phyloP scores from a whole-genome alignment of 495 filamentous ascomycete species.

The Aspergillus leporis region DNA sequence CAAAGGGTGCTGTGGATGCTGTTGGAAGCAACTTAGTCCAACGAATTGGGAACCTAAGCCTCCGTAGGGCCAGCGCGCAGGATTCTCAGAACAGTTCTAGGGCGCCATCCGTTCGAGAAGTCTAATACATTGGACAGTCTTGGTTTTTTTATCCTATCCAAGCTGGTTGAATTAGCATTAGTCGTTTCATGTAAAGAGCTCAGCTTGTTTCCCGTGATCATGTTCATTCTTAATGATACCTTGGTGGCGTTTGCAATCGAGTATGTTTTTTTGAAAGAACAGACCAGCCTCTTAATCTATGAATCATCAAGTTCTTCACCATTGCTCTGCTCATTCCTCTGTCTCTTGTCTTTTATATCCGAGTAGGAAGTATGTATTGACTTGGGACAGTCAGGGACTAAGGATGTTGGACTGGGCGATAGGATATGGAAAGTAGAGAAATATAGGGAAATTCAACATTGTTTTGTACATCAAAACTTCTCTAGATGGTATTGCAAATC shows the following conservation, averaged over 20 bases:
- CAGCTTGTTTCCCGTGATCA: slow-evolving; percentile 6
- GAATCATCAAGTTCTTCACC: background rate
- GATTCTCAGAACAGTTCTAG: slow-evolving; percentile 29
- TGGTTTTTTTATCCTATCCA: background rate
- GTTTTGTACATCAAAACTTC: background rate
- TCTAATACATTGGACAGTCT: slow-evolving; percentile 23
- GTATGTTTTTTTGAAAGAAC: slow-evolving; percentile 1
- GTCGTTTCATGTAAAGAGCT: slow-evolving; percentile 8
- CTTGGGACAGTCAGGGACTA: background rate
- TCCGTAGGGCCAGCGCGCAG: slow-evolving; percentile 46
- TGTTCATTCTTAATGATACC: slow-evolving; percentile 17
- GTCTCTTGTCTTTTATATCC: background rate
- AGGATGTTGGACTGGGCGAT: no score
- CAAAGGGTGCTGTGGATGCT: slow-evolving; percentile 91
- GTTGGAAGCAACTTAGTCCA: slow-evolving; percentile 90
- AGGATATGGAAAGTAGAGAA: background rate
- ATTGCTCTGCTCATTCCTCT: no score
- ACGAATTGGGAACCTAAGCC: slow-evolving; percentile 76
- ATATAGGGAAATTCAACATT: background rate
- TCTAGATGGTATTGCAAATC: background rate
- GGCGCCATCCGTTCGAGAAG: slow-evolving; percentile 40
- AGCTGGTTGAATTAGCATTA: background rate
- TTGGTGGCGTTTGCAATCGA: slow-evolving; percentile 13
- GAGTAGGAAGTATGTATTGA: background rate
- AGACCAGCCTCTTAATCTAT: background rate